Evolutionary conservation across 345 rosid genomes (phyloP), one percentile per base, ranked within the genome.

Genomic region (Arabis alpina): DNA sequence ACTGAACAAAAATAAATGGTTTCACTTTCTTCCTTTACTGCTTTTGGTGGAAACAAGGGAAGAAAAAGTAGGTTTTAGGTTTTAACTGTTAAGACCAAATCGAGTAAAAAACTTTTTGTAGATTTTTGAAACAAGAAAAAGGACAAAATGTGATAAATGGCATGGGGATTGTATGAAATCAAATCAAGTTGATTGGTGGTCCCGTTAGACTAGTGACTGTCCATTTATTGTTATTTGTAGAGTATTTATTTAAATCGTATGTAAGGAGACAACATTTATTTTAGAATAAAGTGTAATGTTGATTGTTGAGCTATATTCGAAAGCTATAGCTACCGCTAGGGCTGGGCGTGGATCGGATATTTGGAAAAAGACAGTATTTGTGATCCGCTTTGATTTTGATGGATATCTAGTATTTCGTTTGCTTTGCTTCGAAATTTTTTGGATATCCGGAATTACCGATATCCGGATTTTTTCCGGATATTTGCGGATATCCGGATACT

Each of bases 161-260:
- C 66, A 69, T 58, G 7, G 66, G 73, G 66, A 58, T 49, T 30
- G 66, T 49, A 40, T 69, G 57, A 66, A 48, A 47, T n/a, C 56
- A 36, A 68, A 34, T 9, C 34, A 48, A 47, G 49, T 69, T 48
- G 10, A 48, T 25, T 24, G 58, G 66, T 70, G 74, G 66, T 49
- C 50, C 73, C 49, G 24, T 44, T 34, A 19, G 23, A 19, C 5
- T 42, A 16, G 32, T 43, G 14, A 32, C 30, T 12, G 30, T 34
- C 19, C 6, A 16, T 10, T 66, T 64, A 49, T 54, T 42, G 53
- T 19, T 19, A 19, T 19, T 19, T 19, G 23, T 19, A 0, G 23
- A 19, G 23, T 19, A 19, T 27, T 4, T 27, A 39, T 39, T 13
- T 59, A 1, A 8, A 34, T 34, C 9, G 6, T 45, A 30, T 32